Evolutionary conservation across 2,329 filamentous ascomycete genomes (phyloP).

Genomic region (Alternaria sp.): DNA sequence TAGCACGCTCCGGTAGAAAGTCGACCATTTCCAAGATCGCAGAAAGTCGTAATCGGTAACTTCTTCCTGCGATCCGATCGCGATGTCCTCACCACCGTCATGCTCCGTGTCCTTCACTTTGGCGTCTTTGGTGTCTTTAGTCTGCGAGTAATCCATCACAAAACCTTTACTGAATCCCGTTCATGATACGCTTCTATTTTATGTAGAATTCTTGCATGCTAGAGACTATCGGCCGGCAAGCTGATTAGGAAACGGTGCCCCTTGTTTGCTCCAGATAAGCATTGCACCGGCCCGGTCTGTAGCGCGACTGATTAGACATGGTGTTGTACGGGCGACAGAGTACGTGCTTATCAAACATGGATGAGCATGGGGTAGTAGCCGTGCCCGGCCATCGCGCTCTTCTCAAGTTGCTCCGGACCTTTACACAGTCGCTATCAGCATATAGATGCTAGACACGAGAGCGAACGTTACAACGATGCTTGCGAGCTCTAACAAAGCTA

Average conservation of each 20-base stretch:
- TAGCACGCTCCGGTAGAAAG: conserved; percentile 10
- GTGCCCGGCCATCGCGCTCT: background rate
- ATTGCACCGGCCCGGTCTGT: conserved; percentile 7
- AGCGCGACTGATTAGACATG: background rate
- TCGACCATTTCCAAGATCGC: conserved; percentile 1
- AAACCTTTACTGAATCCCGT: background rate
- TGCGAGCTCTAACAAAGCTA: background rate
- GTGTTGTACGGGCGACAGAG: background rate
- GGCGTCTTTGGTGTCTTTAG: conserved; percentile 3
- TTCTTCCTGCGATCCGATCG: conserved; percentile 4
- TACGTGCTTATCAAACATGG: background rate
- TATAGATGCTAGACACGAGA: background rate
- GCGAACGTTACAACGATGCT: background rate
- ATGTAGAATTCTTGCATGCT: background rate
- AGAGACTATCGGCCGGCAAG: background rate
- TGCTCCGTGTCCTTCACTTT: background rate
- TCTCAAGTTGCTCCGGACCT: background rate
- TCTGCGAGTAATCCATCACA: conserved; percentile 1
- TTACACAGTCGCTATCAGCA: background rate
- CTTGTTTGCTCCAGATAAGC: conserved; percentile 4
- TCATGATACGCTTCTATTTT: background rate
- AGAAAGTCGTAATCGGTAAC: background rate
- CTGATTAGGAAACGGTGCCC: background rate
- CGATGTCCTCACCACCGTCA: background rate
- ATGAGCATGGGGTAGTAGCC: background rate